Evolutionary conservation across 805 yeast genomes (phyloP).

Genomic region (Kuraishia ogatae): DNA sequence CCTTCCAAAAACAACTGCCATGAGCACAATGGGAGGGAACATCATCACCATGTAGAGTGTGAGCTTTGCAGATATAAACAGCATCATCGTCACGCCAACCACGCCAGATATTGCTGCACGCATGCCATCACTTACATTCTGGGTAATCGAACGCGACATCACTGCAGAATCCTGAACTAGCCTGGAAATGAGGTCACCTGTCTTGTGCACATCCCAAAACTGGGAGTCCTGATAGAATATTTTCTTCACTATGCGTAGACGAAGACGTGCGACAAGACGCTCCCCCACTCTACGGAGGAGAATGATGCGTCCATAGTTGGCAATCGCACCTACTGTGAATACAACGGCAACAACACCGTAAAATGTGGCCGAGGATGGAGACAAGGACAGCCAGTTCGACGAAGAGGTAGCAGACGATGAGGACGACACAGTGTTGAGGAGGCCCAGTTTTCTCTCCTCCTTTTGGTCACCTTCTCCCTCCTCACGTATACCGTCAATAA

Average conservation of each 20-base stretch:
- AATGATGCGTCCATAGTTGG: constrained; percentile 77
- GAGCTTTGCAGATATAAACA: constrained; percentile 72
- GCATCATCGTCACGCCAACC: constrained; percentile 90
- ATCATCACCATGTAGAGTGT: constrained; percentile 74
- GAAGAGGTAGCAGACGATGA: constrained; percentile 18
- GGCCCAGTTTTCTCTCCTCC: constrained; percentile 7
- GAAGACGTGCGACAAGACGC: constrained; percentile 72
- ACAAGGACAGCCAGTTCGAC: no score
- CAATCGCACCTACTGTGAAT: constrained; percentile 64
- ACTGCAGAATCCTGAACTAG: constrained; percentile 83
- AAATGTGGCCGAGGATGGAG: constrained; percentile 49
- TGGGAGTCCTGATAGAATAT: constrained; percentile 81
- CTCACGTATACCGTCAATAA: constrained; percentile 60
- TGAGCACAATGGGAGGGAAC: constrained; percentile 74
- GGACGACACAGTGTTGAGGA: not conserved
- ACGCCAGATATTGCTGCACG: constrained; percentile 74
- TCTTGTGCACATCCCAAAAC: constrained; percentile 81
- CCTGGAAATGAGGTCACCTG: constrained; percentile 88
- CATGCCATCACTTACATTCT: constrained; percentile 87
- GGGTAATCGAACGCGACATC: constrained; percentile 79
- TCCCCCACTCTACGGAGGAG: constrained; percentile 78
- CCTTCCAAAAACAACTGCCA: constrained; percentile 78
- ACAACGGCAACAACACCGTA: constrained; percentile 51
- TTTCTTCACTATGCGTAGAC: constrained; percentile 69
- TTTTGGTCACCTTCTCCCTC: constrained; percentile 14